phyloP scores from a whole-genome alignment of 345 rosid genomes.

The Barbarea vulgaris region DNA sequence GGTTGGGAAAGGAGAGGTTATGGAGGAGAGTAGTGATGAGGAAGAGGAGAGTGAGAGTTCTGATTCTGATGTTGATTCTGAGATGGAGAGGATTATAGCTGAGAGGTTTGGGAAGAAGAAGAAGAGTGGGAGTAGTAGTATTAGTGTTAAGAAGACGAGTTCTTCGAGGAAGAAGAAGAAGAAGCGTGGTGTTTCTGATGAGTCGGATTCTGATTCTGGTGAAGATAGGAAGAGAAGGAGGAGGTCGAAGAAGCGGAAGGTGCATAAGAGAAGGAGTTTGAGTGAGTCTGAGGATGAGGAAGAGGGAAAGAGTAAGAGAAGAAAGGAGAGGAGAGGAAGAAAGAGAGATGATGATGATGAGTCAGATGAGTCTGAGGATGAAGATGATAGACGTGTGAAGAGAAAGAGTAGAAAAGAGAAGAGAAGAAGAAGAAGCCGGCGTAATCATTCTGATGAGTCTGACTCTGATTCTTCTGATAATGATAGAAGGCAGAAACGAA shows the following conservation, averaged over 20 bases:
- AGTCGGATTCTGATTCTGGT: conserved; percentile 48
- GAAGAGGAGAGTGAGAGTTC: conserved; percentile 81
- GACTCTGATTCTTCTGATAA: conserved; percentile 37
- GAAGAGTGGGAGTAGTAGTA: conserved; percentile 33
- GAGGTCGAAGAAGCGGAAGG: conserved; percentile 59
- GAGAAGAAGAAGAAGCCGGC: conserved; percentile 60
- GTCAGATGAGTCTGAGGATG: conserved; percentile 35
- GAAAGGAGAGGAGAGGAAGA: conserved; percentile 53
- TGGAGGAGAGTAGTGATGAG: conserved; percentile 61
- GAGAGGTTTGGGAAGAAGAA: conserved; percentile 70
- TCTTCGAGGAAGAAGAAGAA: conserved; percentile 46
- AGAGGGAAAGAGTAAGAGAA: conserved; percentile 51
- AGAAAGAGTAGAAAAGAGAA: conserved; percentile 65
- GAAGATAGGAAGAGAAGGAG: conserved; percentile 71
- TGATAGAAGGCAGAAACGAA: conserved; percentile 45
- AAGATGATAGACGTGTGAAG: conserved; percentile 40
- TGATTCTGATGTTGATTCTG: conserved; percentile 82
- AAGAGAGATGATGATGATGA: conserved; percentile 52
- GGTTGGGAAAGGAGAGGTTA: conserved; percentile 50
- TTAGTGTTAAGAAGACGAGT: conserved; percentile 40
- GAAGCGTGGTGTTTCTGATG: conserved; percentile 51
- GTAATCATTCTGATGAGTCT: conserved; percentile 39
- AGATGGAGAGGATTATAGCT: conserved; percentile 91
- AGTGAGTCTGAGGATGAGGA: conserved; percentile 68
- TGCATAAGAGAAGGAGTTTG: conserved; percentile 52